Evolutionary conservation across 148 eudicot species (phyloP), one percentile per base, ranked within the genome.

Genomic region (Rhododendron simsii): DNA sequence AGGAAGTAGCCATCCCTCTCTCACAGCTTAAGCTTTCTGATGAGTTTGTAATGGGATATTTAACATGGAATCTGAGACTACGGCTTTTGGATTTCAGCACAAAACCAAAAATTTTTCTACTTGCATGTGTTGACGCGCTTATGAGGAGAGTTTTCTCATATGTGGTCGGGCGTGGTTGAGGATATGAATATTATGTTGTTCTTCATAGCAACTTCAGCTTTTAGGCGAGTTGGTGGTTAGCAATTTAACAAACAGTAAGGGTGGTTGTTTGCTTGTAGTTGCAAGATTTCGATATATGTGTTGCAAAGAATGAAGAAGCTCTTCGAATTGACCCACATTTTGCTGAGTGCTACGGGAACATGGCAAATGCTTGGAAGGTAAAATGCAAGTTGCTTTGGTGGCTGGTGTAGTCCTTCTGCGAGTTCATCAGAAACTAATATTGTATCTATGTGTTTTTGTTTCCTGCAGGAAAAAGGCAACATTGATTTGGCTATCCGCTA

Each of bases 341-440:
- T 86, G 98, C 98, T 2, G 98, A 97, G 91, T 95, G 99, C 90
- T 95, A 94, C 86, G 99, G 99, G 48, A 97, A 97, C 88, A 92
- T 97, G 98, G 99, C 98, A 57, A 97, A 97, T 92, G 99, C 99
- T 80, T 95, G 93, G 96, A 95, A 97, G 99, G 99, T 97, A 89
- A 83, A 57, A 65, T 75, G 77, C 44, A n/a, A 39, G 16, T 8
- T 81, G 77, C 26, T 76, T 59, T 65, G 11, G 13, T 85, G 50
- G 65, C 37, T 85, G 65, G 13, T 30, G 13, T 85, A 18, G 80
- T 33, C 12, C 12, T 35, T 35, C 14, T 61, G 74, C 69, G 77
- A 73, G 53, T 44, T 50, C 30, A 4, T 83, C 6, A 30, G 39
- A 2, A 16, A 45, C 18, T 84, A 21, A 67, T 82, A 30, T 84